Conservation (phyloP, 2,329 filamentous ascomycete genomes). For the Pseudophaeomoniella oleicola region DNA sequence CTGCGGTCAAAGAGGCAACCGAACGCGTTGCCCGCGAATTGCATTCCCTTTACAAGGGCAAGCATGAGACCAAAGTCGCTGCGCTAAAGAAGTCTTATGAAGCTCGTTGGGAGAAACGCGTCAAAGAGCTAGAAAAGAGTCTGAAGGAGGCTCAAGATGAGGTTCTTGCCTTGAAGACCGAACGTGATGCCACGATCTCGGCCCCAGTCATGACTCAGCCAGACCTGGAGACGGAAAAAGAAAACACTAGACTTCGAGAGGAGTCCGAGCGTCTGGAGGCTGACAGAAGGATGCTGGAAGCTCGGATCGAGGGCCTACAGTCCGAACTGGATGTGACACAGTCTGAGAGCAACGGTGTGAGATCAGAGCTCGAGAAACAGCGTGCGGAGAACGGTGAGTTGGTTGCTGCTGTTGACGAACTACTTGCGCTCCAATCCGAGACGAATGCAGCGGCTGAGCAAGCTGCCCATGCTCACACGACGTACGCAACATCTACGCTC, state of each 20-base stretch:
- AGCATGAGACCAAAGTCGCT: slow-evolving; percentile 91
- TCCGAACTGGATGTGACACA: slow-evolving; percentile 57
- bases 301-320: slow-evolving; percentile 60
- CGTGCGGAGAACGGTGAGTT: slow-evolving; percentile 34
- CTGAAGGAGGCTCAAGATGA: slow-evolving; percentile 57
- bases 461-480: slow-evolving; percentile 1
- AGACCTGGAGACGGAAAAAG: slow-evolving; percentile 25
- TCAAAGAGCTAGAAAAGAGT: slow-evolving; percentile 59
- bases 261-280: slow-evolving; percentile 49
- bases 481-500: slow-evolving; percentile 3
- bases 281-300: slow-evolving; percentile 54
- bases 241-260: slow-evolving; percentile 20
- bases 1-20: slow-evolving; percentile 69
- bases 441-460: slow-evolving; percentile 9
- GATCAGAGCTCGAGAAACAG: slow-evolving; percentile 40
- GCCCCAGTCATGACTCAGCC: slow-evolving; percentile 28
- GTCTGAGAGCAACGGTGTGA: slow-evolving; percentile 51
- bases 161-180: slow-evolving; percentile 57
- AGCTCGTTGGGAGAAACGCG: slow-evolving; percentile 74
- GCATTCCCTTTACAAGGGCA: slow-evolving; percentile 86
- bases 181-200: slow-evolving; percentile 51
- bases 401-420: slow-evolving; percentile 31
- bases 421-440: slow-evolving; percentile 24
- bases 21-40: slow-evolving; percentile 90
- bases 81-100: slow-evolving; percentile 76